Evolutionary conservation across 805 yeast genomes (phyloP), one percentile per base, ranked within the genome.

Genomic region (Myxozyma mucilagina): DNA sequence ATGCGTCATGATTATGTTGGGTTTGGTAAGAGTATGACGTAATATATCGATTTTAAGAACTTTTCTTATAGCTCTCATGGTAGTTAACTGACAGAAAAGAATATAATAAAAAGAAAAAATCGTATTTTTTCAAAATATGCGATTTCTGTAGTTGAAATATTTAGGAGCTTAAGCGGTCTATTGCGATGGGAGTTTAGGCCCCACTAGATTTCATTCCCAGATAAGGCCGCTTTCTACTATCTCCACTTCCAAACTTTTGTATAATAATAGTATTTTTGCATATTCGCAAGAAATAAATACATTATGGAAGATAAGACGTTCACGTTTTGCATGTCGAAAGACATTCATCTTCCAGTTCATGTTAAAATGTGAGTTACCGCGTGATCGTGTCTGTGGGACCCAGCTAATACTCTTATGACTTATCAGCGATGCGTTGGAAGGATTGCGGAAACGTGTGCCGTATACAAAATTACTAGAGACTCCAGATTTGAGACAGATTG

Each of bases 271-370:
- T 24, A 24, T 24, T 24, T 4, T 24, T 24, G 29, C 45, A 16
- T 41, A n/a, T 41, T 41, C 18, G 4, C 4, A n/a, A 16, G 18
- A 20, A 3, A 10, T 5, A 6, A 7, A 14, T 24, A 13, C 14
- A 35, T 3, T 18, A 74, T 74, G 77, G 74, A 73, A 54, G 69
- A 68, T 47, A 77, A 75, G 49, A 79, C 80, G 47, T 78, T 82
- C 36, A 80, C 85, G 5, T 85, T 83, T 70, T 82, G 83, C 67
- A 75, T 82, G 3, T 84, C 89, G 0, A 79, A 80, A 60, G 89
- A 85, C 62, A 69, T 86, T 18, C 77, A 80, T 39, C 63, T 77
- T 1, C 83, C 82, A 0, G 75, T 86, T 57, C 69, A 76, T 32
- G 71, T 86, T 6, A 84, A 80, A 61, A 73, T 86, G 67, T 73